A percentile compares a stretch with the other conserved stretches of the same genome.
These are phyloP conservation scores for Fusarium sp. DNA, from an alignment of 2,329 filamentous ascomycete genomes.

Conservation along the genomic window DNA sequence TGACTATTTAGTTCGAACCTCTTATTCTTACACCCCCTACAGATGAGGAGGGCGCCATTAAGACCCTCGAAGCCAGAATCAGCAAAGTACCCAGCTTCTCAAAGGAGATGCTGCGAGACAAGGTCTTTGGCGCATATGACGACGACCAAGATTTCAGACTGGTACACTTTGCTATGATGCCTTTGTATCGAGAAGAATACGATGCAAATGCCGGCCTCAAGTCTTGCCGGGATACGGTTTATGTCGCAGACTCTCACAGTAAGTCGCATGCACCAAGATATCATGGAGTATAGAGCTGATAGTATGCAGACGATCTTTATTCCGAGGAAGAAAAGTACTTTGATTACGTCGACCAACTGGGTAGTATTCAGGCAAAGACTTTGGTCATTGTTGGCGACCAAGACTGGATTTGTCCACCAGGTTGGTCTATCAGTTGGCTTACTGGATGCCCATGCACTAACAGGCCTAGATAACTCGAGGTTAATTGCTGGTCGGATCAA, in stretches of 20 bases:
- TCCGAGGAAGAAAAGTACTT: not conserved
- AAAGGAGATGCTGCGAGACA: not conserved
- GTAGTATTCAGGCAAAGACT: not conserved
- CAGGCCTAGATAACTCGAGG: not conserved
- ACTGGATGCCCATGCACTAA: too few species aligned
- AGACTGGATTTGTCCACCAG: not conserved
- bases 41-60: not conserved
- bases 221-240: not conserved
- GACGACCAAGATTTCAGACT: not conserved
- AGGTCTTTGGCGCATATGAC: not conserved
- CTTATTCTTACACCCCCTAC: too few species aligned
- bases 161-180: not conserved
- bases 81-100: not conserved
- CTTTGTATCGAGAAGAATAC: not conserved
- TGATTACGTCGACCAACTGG: not conserved
- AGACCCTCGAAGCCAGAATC: not conserved
- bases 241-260: not conserved
- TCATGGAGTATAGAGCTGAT: too few species aligned
- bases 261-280: not conserved
- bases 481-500: not conserved
- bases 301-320: not conserved
- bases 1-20: not conserved
- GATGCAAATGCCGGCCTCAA: not conserved
- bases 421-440: not conserved
- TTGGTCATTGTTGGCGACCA: not conserved